Base-by-base conservation (phyloP, 495 filamentous ascomycete genomes). In the Polyplosphaeria fusca region DNA sequence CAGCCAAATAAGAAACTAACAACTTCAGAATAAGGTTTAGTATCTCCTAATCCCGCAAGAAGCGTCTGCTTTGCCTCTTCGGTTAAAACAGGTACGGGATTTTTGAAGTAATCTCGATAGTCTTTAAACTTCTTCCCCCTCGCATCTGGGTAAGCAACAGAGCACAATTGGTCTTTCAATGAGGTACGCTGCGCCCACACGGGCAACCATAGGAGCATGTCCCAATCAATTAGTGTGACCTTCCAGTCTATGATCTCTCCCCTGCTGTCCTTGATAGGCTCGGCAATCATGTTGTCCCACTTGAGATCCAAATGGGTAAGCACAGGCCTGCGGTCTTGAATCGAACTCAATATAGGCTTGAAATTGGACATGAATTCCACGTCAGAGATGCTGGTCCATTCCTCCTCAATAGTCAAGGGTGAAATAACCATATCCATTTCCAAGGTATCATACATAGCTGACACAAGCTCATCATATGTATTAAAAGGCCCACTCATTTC, bases 151-250 rank as follows among this genome's bases (percentile, higher is more conserved):
- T n/a, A n/a, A n/a, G n/a, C n/a, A n/a, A n/a, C n/a, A n/a, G n/a
- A n/a, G n/a, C n/a, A n/a, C n/a, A n/a, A n/a, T n/a, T n/a, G n/a
- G n/a, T n/a, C n/a, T n/a, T n/a, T n/a, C n/a, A n/a, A n/a, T n/a
- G n/a, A n/a, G n/a, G n/a, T n/a, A n/a, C n/a, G n/a, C n/a, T 47
- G 22, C 25, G 30, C 24, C 3, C 4, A 47, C 2, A 14, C 44
- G 3, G 44, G 44, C 2, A 28, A 20, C 44, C 44, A 47, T 47
- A 14, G 23, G 4, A 26, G 9, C 3, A 5, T 12, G 9, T 26
- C 44, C 44, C 44, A 47, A 28, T 47, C 44, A 16, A 47, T 47
- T 2, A 47, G 20, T 14, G 18, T 28, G n/a, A 47, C 22, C 18
- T 47, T 26, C 44, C 44, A 47, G 30, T 47, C 44, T 3, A 9